Evolutionary conservation across 2,329 filamentous ascomycete genomes (phyloP).

Genomic region (Cercospora brassicicola): DNA sequence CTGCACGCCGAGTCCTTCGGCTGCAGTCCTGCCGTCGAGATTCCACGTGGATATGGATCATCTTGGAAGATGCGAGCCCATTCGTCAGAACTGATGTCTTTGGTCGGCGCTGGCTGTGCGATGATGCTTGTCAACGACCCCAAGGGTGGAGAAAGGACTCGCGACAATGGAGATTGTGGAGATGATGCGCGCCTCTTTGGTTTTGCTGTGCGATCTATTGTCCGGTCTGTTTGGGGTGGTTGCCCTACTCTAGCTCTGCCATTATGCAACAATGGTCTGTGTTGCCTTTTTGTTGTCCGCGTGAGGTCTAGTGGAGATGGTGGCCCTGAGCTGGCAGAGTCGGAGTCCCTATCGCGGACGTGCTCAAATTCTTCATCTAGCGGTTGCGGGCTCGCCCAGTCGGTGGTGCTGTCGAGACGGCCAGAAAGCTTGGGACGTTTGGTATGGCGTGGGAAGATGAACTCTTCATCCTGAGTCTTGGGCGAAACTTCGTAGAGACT

Average conservation of each 20-base stretch:
- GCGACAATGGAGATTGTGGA: not conserved
- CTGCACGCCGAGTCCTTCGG: not conserved
- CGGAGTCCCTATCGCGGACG: not conserved
- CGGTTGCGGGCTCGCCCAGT: not conserved
- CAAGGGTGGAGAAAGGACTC: not conserved
- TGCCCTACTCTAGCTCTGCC: not conserved
- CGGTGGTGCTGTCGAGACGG: not conserved
- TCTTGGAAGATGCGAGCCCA: not conserved
- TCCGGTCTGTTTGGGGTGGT: not conserved
- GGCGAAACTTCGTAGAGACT: not conserved
- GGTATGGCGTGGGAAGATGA: not conserved
- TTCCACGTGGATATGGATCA: not conserved
- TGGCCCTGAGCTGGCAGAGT: not conserved
- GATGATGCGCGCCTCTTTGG: not conserved
- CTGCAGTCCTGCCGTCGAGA: not conserved
- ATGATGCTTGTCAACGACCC: not conserved
- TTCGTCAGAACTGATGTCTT: not conserved
- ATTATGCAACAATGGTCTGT: not conserved
- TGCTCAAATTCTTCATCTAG: not conserved
- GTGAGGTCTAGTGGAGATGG: not conserved
- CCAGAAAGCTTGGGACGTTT: not conserved
- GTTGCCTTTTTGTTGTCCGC: not conserved
- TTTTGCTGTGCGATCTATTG: too few species aligned
- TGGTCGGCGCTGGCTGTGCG: not conserved
- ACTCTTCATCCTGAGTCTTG: not conserved